A percentile compares a stretch with the other conserved stretches of the same genome.
Conservation (phyloP, 148 eudicot genomes). For the Vaccinium corymbosum region DNA sequence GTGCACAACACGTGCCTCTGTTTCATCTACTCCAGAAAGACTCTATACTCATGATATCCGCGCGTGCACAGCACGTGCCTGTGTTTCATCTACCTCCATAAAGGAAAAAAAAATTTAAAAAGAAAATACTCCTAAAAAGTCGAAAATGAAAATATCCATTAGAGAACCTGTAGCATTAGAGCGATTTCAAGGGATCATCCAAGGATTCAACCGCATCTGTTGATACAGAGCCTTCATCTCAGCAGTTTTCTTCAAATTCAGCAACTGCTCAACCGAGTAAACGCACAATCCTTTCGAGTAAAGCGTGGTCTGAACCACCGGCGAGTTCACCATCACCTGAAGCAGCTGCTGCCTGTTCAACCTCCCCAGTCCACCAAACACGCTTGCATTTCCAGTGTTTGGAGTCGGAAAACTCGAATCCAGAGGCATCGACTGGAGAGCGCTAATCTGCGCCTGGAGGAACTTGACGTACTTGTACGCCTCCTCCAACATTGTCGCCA, state of each 20-base stretch:
- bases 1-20: neutral
- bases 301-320: constrained; percentile 38
- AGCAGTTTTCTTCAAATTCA: constrained; percentile 23
- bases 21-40: neutral
- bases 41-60: too few relatives aligned
- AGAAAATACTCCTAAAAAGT: neutral
- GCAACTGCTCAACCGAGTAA: constrained; percentile 49
- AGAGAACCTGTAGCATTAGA: neutral
- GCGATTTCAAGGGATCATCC: neutral
- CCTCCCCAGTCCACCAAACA: constrained; percentile 24
- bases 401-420: neutral
- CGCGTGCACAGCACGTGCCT: neutral
- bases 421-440: constrained; percentile 46
- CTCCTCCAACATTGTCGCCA: constrained; percentile 45
- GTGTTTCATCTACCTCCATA: neutral
- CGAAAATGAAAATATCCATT: neutral
- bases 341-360: constrained; percentile 52
- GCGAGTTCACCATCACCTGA: constrained; percentile 51
- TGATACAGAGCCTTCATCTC: constrained; percentile 18
- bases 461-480: constrained; percentile 54
- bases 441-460: constrained; percentile 57
- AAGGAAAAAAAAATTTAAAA: neutral
- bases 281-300: constrained; percentile 45
- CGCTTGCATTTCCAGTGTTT: neutral
- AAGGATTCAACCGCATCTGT: constrained; percentile 7